These are phyloP conservation scores for Cantharellus cinnabarinus DNA, from an alignment of 768 basidiomycete species.

Conservation along the genomic window DNA sequence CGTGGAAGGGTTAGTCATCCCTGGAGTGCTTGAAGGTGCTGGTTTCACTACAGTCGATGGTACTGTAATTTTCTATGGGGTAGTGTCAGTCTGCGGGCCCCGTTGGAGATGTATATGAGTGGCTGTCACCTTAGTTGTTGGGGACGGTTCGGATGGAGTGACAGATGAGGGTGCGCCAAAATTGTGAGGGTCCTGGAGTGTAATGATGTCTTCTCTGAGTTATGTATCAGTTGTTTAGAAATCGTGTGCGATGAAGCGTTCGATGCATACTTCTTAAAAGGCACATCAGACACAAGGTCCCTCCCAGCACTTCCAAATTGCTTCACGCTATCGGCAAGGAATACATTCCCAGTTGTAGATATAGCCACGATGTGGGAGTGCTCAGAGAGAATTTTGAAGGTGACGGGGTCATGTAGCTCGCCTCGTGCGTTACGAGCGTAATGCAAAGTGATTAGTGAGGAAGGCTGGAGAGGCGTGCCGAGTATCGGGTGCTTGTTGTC, in stretches of 20 bases:
- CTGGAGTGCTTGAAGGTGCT: background rate
- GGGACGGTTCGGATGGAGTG: constrained; percentile 10
- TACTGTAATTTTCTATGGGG: no score
- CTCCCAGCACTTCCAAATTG: constrained; percentile 30
- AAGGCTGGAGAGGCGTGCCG: constrained; percentile 44
- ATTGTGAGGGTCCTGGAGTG: constrained; percentile 80
- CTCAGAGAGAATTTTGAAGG: constrained; percentile 92
- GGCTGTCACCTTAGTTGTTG: constrained; percentile 12
- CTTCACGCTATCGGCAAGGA: constrained; percentile 74
- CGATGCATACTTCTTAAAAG: constrained; percentile 54
- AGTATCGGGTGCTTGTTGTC: constrained; percentile 64
- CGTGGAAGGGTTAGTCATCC: background rate
- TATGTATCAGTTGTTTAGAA: background rate
- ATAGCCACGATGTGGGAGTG: constrained; percentile 91
- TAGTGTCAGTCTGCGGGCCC: background rate
- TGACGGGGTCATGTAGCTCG: constrained; percentile 87
- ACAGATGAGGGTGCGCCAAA: constrained; percentile 13
- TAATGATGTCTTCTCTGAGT: constrained; percentile 68
- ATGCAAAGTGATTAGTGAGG: constrained; percentile 58
- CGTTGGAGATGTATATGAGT: background rate
- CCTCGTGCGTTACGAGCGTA: constrained; percentile 71
- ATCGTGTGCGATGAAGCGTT: background rate
- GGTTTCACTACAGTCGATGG: no score
- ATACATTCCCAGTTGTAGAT: constrained; percentile 81
- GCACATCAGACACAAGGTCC: constrained; percentile 70